A percentile compares a stretch with the other conserved stretches of the same genome.
Evolutionary conservation across 371 early-diverging fungal genomes (phyloP).

Genomic region (Catenaria anguillulae): DNA sequence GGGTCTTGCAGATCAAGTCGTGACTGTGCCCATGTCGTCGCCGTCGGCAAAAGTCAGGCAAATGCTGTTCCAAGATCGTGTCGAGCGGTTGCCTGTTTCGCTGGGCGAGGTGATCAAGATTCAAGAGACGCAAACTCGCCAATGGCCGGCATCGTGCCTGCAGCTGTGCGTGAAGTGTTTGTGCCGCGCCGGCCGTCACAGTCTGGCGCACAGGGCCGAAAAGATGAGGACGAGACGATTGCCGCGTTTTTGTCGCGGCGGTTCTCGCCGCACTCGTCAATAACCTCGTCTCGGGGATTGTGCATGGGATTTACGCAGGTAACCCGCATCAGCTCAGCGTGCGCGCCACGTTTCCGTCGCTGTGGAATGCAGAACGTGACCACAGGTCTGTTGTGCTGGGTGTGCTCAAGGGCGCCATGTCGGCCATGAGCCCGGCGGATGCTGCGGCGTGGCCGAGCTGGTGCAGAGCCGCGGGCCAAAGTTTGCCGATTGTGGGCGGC

Average conservation of each 20-base stretch:
- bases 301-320: conserved; percentile 89
- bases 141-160: conserved; percentile 26
- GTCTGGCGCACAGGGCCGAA: conserved; percentile 10
- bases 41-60: conserved; percentile 66
- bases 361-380: conserved; percentile 48
- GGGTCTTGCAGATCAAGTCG: conserved; percentile 33
- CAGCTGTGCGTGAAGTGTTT: conserved; percentile 24
- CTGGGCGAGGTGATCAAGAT: neutral
- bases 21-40: conserved; percentile 44
- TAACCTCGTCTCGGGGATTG: conserved; percentile 62
- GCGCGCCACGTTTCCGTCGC: conserved; percentile 45
- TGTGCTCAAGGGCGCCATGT: conserved; percentile 16
- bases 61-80: conserved; percentile 49
- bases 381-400: conserved; percentile 47
- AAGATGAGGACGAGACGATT: conserved; percentile 47
- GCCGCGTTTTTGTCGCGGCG: conserved; percentile 56
- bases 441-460: conserved; percentile 13
- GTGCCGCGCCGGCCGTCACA: too few relatives aligned
- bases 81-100: conserved; percentile 32
- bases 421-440: conserved; percentile 21
- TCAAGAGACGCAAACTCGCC: conserved; percentile 20
- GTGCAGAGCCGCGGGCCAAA: too few relatives aligned
- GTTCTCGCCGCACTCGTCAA: conserved; percentile 53
- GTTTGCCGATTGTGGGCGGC: too few relatives aligned
- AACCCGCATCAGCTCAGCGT: conserved; percentile 59